Evolutionary conservation across 2,329 filamentous ascomycete species (phyloP), one percentile per base, ranked within the genome.

Genomic region (Fusarium dimerum): DNA sequence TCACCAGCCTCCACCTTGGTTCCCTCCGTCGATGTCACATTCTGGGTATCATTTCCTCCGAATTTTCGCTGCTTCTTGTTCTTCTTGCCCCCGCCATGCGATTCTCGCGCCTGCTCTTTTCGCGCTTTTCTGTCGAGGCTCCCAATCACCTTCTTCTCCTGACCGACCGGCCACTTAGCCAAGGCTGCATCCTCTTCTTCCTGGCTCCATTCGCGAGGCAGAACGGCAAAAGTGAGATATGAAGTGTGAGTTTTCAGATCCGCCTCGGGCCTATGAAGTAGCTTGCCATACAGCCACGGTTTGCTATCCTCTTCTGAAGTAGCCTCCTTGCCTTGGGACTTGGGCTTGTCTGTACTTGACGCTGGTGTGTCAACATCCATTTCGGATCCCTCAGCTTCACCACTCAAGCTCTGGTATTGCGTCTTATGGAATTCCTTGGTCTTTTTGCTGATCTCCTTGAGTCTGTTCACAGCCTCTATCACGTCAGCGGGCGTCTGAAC

Each of bases 231-330:
- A 5, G 95, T 89, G 5, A 99, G 81, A 70, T 99, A 99, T n/a
- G 89, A 94, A 0, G 94, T 99, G 72, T 99, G 94, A 8, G 90
- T 94, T 79, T 96, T 97, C 54, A 97, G 76, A 66, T 99, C 94
- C 1, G 86, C 77, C 74, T 99, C 94, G 0, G 89, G 86, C 20
- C 91, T 83, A 64, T 95, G 90, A 30, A 91, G 81, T 40, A 97
- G 67, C 29, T 84, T 83, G 1, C 94, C 94, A 55, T 92, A 84
- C 67, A 88, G 83, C 75, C 87, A 96, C 1, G 82, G 70, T 56
- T 89, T 85, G 5, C 50, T 40, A 12, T 70, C 66, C 5, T 64
- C 63, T 15, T 62, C 60, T 6, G 47, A 38, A 5, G 20, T 45
- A 8, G 57, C 47, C 47, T 68, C 63, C 50, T 68, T 65, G 66